phyloP scores from a whole-genome alignment of 805 yeast genomes.

The Cyberlindnera americana region DNA sequence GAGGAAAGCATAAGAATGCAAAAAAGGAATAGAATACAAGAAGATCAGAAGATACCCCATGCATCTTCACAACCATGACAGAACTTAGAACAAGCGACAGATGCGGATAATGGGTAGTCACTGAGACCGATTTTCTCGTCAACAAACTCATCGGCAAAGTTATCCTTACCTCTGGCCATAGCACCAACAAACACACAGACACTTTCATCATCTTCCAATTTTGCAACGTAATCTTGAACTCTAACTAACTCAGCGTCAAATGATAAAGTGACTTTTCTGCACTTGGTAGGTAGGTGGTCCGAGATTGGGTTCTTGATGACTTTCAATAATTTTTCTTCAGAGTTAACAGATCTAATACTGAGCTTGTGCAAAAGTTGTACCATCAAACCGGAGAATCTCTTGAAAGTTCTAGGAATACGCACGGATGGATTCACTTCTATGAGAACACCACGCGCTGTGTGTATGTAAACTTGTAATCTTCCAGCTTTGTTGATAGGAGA shows the following conservation, averaged over 20 bases:
- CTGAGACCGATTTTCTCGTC: slow-evolving; percentile 96
- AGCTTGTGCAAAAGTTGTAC: slow-evolving; percentile 92
- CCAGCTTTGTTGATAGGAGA: slow-evolving; percentile 99
- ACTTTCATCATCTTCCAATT: slow-evolving; percentile 83
- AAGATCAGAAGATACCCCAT: slow-evolving; percentile 63
- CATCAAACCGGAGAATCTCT: slow-evolving; percentile 96
- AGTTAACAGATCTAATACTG: slow-evolving; percentile 89
- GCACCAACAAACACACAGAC: slow-evolving; percentile 98
- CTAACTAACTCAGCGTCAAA: slow-evolving; percentile 86
- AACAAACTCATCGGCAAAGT: slow-evolving; percentile 93
- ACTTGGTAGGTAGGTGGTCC: slow-evolving; percentile 93
- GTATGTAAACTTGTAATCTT: slow-evolving; percentile 91
- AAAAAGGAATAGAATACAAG: neutral
- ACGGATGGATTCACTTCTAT: slow-evolving; percentile 95
- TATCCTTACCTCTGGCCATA: slow-evolving; percentile 98
- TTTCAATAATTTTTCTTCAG: slow-evolving; percentile 88
- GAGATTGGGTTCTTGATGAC: slow-evolving; percentile 97
- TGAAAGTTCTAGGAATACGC: slow-evolving; percentile 96
- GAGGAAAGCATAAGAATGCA: neutral
- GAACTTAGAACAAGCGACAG: slow-evolving; percentile 96
- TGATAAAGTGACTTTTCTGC: slow-evolving; percentile 88
- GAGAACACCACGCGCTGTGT: slow-evolving; percentile 90
- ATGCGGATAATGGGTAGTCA: slow-evolving; percentile 92
- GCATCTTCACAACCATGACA: slow-evolving; percentile 99
- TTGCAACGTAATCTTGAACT: slow-evolving; percentile 80